phyloP scores from a whole-genome alignment of 176 grass and related monocot genomes.

The Hyparrhenia diplandra region DNA sequence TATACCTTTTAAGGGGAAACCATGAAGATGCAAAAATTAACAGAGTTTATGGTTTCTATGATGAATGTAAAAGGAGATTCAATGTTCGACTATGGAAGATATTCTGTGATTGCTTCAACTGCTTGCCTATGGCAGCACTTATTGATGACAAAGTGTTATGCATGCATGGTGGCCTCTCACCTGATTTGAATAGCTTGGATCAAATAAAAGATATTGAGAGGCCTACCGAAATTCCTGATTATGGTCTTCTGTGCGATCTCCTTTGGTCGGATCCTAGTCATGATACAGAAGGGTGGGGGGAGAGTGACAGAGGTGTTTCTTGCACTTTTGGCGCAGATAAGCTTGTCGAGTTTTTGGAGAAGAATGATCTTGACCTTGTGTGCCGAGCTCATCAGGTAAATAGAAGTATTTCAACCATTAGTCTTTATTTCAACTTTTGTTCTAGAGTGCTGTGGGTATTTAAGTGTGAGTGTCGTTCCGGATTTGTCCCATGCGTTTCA shows the following conservation, averaged over 20 bases:
- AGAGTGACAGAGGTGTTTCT: constrained; percentile 83
- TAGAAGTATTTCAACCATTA: constrained; percentile 1
- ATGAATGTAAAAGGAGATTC: constrained; percentile 81
- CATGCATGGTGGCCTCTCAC: constrained; percentile 80
- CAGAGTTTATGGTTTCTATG: constrained; percentile 81
- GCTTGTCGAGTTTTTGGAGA: constrained; percentile 78
- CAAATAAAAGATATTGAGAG: constrained; percentile 71
- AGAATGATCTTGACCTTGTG: constrained; percentile 79
- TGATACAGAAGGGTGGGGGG: constrained; percentile 60
- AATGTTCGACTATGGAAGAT: constrained; percentile 83
- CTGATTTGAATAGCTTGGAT: constrained; percentile 66
- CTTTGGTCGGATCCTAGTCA: constrained; percentile 76
- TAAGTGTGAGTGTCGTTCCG: neutral
- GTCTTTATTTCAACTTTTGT: neutral
- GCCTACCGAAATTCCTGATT: constrained; percentile 71
- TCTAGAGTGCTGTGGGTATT: neutral
- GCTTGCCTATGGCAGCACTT: constrained; percentile 65
- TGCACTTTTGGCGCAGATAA: constrained; percentile 78
- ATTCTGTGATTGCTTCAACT: constrained; percentile 85
- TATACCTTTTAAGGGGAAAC: constrained; percentile 70
- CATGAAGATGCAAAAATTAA: constrained; percentile 85
- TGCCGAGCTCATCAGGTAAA: constrained; percentile 69
- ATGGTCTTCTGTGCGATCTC: constrained; percentile 73
- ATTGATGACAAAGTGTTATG: constrained; percentile 71
- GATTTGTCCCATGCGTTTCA: neutral